Percentiles rank a stretch among this genome's conserved stretches.
Evolutionary conservation across 495 filamentous ascomycete genomes (phyloP).

Genomic region (Parmelia sp.): DNA sequence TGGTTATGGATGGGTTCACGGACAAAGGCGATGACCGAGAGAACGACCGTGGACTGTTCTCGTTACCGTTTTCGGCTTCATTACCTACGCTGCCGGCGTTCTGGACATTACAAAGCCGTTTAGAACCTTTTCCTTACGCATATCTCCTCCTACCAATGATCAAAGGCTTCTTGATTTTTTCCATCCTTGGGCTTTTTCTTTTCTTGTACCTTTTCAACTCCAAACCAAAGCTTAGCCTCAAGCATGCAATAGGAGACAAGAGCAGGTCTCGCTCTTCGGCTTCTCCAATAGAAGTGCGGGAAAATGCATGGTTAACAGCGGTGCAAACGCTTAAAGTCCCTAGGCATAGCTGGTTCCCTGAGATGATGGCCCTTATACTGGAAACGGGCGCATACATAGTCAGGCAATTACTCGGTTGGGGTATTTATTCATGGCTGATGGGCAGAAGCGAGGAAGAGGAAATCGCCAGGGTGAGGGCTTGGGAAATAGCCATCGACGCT

Average conservation of each 20-base stretch:
- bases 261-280: conserved; percentile 55
- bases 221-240: conserved; percentile 37
- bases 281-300: conserved; percentile 77
- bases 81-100: neutral
- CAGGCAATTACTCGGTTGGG: conserved; percentile 70
- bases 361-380: conserved; percentile 70
- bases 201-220: conserved; percentile 60
- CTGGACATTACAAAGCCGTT: conserved; percentile 4
- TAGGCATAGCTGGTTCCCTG: conserved; percentile 73
- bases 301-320: conserved; percentile 89
- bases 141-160: conserved; percentile 27
- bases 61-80: conserved; percentile 16
- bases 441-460: conserved; percentile 82
- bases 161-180: conserved; percentile 17
- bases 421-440: conserved; percentile 67
- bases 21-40: conserved; percentile 50
- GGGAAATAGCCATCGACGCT: conserved; percentile 90
- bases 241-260: conserved; percentile 11
- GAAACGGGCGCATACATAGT: conserved; percentile 76
- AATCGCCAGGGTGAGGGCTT: conserved; percentile 79
- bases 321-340: conserved; percentile 95
- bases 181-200: conserved; percentile 17
- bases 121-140: conserved; percentile 14
- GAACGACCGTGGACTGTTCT: conserved; percentile 18
- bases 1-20: conserved; percentile 74